Conservation (phyloP, 768 basidiomycete species). For the Panus rudis region DNA sequence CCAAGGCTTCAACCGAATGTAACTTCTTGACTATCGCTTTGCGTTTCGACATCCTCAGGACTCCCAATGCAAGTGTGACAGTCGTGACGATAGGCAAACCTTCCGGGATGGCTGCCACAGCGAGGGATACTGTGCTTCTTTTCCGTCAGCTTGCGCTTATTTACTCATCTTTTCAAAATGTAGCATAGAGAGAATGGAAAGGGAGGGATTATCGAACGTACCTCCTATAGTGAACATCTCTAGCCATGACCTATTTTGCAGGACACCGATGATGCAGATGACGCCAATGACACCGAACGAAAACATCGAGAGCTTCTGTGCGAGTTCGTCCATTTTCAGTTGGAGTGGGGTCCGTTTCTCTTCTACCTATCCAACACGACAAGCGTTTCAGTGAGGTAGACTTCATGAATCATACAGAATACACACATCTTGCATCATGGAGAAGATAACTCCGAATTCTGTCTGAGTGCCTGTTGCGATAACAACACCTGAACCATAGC, state of each 20-base stretch:
- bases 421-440: slow-evolving; percentile 93
- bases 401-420: neutral
- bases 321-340: slow-evolving; percentile 92
- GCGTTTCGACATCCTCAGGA: slow-evolving; percentile 87
- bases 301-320: slow-evolving; percentile 80
- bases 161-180: too few species aligned
- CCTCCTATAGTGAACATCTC: slow-evolving; percentile 99
- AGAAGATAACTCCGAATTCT: slow-evolving; percentile 94
- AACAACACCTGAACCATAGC: slow-evolving; percentile 79
- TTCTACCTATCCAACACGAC: slow-evolving; percentile 44
- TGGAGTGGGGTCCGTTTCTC: slow-evolving; percentile 92
- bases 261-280: slow-evolving; percentile 84
- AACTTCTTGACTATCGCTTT: slow-evolving; percentile 97
- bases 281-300: slow-evolving; percentile 94
- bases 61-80: slow-evolving; percentile 91
- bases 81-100: slow-evolving; percentile 96
- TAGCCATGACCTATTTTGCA: slow-evolving; percentile 82
- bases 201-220: slow-evolving; percentile 27
- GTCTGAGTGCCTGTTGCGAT: slow-evolving; percentile 81
- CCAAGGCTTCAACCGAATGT: slow-evolving; percentile 90
- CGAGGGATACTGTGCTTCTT: slow-evolving; percentile 71
- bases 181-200: slow-evolving; percentile 5
- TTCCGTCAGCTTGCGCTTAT: too few species aligned
- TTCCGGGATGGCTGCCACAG: slow-evolving; percentile 97
- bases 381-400: neutral